Conservation (phyloP, 2,329 filamentous ascomycete genomes). For the Colletotrichum falcatum region DNA sequence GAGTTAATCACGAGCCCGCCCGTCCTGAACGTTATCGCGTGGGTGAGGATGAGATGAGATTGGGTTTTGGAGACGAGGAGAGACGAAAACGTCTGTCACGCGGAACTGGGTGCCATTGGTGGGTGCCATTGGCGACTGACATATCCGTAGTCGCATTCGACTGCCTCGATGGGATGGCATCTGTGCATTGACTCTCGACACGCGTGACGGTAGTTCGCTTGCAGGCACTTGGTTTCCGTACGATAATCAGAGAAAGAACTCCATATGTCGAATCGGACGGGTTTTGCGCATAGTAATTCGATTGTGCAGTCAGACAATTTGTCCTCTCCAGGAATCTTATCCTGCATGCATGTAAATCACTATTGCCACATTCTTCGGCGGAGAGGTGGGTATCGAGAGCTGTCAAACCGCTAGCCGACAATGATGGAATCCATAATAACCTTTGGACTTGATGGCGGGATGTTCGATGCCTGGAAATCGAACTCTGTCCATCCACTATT, state of each 20-base stretch:
- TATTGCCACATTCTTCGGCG: neutral
- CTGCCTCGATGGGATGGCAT: conserved; percentile 16
- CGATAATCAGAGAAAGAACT: conserved; percentile 14
- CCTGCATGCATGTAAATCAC: neutral
- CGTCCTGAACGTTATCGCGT: conserved; percentile 4
- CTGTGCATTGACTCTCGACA: conserved; percentile 20
- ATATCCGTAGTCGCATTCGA: conserved; percentile 30
- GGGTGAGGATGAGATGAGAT: conserved; percentile 14
- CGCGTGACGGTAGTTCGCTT: neutral
- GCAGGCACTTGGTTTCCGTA: conserved; percentile 19
- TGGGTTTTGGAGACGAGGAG: conserved; percentile 6
- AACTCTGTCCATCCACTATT: neutral
- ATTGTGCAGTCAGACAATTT: neutral
- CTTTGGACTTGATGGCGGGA: neutral
- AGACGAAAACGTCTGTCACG: conserved; percentile 23
- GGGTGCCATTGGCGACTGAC: conserved; percentile 17
- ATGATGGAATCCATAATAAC: neutral
- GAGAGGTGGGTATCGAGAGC: neutral
- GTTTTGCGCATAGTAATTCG: neutral
- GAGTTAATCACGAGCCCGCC: neutral
- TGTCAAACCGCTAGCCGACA: conserved; percentile 17
- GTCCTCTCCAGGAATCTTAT: neutral
- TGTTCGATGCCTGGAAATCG: neutral
- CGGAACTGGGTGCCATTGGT: conserved; percentile 10
- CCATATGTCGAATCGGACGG: conserved; percentile 1